A percentile compares a stretch with the other conserved stretches of the same genome.
Evolutionary conservation across 495 filamentous ascomycete genomes (phyloP).

Genomic region (Tuber calosporum): DNA sequence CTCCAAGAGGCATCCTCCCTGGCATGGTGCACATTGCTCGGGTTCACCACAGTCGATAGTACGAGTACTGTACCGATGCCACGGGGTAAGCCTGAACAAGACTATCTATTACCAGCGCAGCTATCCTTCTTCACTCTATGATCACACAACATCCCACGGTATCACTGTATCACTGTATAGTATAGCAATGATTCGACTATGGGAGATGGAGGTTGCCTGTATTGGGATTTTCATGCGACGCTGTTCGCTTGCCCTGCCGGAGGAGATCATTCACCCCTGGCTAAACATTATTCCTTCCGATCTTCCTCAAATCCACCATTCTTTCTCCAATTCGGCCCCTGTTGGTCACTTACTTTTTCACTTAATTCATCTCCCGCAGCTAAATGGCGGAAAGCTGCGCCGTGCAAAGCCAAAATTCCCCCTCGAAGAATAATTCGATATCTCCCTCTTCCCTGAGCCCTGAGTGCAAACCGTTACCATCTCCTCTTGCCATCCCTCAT

Average conservation of each 20-base stretch:
- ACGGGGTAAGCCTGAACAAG: not conserved
- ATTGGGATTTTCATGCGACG: not conserved
- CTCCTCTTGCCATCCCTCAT: not conserved
- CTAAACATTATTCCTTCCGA: not conserved
- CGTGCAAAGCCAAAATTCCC: not conserved
- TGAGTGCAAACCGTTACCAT: not conserved
- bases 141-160: not conserved
- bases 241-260: not conserved
- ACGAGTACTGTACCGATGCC: too few relatives aligned
- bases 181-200: not conserved
- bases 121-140: not conserved
- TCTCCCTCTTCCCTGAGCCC: not conserved
- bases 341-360: not conserved
- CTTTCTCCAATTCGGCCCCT: not conserved
- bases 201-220: not conserved
- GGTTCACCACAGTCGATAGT: not conserved
- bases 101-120: not conserved
- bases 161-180: not conserved
- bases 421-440: not conserved
- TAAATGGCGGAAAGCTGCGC: not conserved
- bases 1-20: not conserved
- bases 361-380: not conserved
- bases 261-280: not conserved
- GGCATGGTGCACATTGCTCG: not conserved
- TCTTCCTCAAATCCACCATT: not conserved